Percentiles rank a stretch among this genome's conserved stretches.
Evolutionary conservation across 1,139 yeast genomes (phyloP).

Genomic region (Geotrichum restrictum): DNA sequence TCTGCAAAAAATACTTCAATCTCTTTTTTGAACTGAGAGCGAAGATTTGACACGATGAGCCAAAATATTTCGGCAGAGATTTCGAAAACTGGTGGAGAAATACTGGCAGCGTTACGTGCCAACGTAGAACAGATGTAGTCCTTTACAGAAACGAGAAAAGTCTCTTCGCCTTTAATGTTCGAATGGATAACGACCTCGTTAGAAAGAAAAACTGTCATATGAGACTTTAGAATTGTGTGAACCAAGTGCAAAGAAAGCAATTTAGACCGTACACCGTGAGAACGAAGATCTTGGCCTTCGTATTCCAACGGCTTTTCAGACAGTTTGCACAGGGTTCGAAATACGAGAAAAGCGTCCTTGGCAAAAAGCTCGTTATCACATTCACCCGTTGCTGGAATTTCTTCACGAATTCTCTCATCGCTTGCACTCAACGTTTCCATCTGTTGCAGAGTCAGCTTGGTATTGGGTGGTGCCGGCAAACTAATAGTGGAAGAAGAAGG

Average conservation of each 20-base stretch:
- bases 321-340: conserved; percentile 90
- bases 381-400: conserved; percentile 26
- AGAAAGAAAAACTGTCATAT: conserved; percentile 75
- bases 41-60: conserved; percentile 74
- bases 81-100: conserved; percentile 87
- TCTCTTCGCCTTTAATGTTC: conserved; percentile 55
- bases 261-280: conserved; percentile 89
- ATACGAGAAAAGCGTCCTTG: conserved; percentile 88
- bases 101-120: conserved; percentile 89
- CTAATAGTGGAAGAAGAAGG: background rate
- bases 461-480: background rate
- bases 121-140: conserved; percentile 79
- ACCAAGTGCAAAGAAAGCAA: conserved; percentile 81
- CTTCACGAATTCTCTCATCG: conserved; percentile 24
- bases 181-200: conserved; percentile 59
- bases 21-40: conserved; percentile 85
- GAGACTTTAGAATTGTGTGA: conserved; percentile 79
- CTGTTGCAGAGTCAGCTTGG: conserved; percentile 28
- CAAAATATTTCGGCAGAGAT: conserved; percentile 89
- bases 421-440: conserved; percentile 27
- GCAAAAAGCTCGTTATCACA: conserved; percentile 65
- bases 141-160: conserved; percentile 73
- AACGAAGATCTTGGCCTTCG: conserved; percentile 71
- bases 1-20: conserved; percentile 91
- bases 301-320: conserved; percentile 78